Evolutionary conservation across 495 filamentous ascomycete species (phyloP).

Genomic region (Pyrenopolyporus hunteri): DNA sequence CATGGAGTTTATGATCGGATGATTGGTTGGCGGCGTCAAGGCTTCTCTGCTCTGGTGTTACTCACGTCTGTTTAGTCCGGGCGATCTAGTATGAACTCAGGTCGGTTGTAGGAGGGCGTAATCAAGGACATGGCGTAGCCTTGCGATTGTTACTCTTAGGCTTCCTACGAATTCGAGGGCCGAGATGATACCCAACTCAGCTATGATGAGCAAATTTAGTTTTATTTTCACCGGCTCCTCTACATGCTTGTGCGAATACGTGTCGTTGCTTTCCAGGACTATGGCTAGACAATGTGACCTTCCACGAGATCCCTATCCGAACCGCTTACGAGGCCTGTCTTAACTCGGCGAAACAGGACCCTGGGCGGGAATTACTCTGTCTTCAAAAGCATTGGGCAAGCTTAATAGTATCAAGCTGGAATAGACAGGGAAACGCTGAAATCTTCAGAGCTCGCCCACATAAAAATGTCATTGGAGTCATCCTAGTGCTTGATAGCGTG

Average conservation of each 20-base stretch:
- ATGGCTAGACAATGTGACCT: no score
- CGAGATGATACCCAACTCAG: conserved; percentile 34
- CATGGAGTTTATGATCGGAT: neutral
- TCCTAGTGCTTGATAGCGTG: no score
- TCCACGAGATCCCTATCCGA: no score
- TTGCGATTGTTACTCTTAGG: conserved; percentile 12
- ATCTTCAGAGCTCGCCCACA: no score
- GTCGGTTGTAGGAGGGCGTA: neutral
- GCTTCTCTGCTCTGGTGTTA: conserved; percentile 15
- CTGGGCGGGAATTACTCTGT: no score
- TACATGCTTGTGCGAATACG: neutral
- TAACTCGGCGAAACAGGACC: no score
- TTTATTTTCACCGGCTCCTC: conserved; percentile 1
- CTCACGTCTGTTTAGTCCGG: neutral
- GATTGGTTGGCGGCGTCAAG: neutral
- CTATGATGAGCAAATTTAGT: conserved; percentile 17
- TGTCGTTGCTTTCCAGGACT: no score
- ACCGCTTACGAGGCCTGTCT: no score
- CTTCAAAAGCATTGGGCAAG: no score
- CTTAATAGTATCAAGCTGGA: no score
- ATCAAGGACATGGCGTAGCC: neutral
- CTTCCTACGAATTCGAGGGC: neutral
- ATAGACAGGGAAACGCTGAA: no score
- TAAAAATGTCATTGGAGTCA: no score
- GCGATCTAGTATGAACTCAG: conserved; percentile 2